Percentiles rank a stretch among this genome's conserved stretches.
Evolutionary conservation across 257 asterid species (phyloP).

Genomic region (Solanum paucissectum): DNA sequence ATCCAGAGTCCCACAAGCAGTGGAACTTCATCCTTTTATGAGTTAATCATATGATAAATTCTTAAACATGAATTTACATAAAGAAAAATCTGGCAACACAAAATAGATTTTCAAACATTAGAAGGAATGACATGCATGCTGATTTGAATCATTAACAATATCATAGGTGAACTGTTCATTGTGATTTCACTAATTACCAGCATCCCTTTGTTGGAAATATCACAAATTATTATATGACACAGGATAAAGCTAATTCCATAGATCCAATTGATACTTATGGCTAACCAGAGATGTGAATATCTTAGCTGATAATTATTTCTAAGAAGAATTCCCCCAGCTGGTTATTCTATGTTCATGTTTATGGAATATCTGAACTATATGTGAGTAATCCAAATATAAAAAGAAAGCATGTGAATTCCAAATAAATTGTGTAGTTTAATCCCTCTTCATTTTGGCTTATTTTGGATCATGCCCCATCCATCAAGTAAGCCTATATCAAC

Average conservation of each 20-base stretch:
- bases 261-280: not conserved
- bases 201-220: not conserved
- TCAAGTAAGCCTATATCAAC: not conserved
- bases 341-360: not conserved
- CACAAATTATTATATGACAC: not conserved
- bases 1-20: not conserved
- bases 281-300: not conserved
- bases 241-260: not conserved
- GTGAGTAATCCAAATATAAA: not conserved
- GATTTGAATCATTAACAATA: not conserved
- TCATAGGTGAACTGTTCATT: not conserved
- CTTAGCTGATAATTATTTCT: not conserved
- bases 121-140: not conserved
- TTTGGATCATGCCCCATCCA: not conserved
- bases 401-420: not conserved
- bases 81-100: not conserved
- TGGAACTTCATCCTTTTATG: not conserved
- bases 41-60: not conserved
- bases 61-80: not conserved
- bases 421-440: not conserved
- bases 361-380: not conserved
- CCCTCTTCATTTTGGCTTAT: not conserved
- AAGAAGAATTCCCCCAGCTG: not conserved
- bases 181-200: not conserved
- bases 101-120: not conserved